Percentiles rank a stretch among this genome's conserved stretches.
These are phyloP conservation scores for Tylopilus sp. DNA, from an alignment of 1,284 basidiomycete species.

Conservation along the genomic window DNA sequence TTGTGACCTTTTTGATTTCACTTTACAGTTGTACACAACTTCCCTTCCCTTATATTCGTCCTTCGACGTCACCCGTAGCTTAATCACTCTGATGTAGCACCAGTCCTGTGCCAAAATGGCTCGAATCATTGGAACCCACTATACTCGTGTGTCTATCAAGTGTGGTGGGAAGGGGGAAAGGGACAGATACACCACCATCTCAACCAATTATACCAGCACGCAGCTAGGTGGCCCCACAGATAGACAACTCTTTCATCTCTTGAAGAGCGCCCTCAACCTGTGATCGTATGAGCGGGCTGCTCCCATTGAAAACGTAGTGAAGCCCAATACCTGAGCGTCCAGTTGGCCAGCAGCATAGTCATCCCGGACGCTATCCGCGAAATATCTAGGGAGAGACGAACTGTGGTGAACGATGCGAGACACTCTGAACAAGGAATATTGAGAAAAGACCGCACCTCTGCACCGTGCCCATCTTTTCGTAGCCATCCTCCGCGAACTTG, in stretches of 20 bases:
- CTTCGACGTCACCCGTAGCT: constrained; percentile 7
- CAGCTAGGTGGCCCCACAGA: constrained; percentile 62
- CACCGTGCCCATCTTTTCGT: constrained; percentile 95
- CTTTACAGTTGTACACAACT: constrained; percentile 21
- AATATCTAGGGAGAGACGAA: constrained; percentile 57
- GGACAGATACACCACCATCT: constrained; percentile 12
- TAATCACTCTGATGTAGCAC: constrained; percentile 24
- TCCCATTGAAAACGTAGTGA: not conserved
- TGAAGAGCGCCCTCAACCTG: constrained; percentile 88
- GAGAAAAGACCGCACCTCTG: constrained; percentile 60
- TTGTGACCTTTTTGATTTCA: constrained; percentile 8
- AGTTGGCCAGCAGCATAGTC: constrained; percentile 97
- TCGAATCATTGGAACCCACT: constrained; percentile 9
- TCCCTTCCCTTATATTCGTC: not conserved
- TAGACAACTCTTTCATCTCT: constrained; percentile 95
- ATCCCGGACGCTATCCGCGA: constrained; percentile 85
- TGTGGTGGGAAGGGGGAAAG: not conserved
- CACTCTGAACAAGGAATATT: not conserved
- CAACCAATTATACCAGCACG: not conserved
- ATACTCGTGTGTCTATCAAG: constrained; percentile 8
- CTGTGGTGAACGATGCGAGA: not conserved
- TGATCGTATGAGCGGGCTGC: constrained; percentile 4
- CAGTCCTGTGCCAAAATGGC: constrained; percentile 11
- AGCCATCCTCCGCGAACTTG: constrained; percentile 96
- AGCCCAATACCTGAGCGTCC: constrained; percentile 74